A percentile compares a stretch with the other conserved stretches of the same genome.
These are phyloP conservation scores for Heterobasidion irregulare DNA, from an alignment of 1,284 basidiomycete genomes.

Conservation along the genomic window DNA sequence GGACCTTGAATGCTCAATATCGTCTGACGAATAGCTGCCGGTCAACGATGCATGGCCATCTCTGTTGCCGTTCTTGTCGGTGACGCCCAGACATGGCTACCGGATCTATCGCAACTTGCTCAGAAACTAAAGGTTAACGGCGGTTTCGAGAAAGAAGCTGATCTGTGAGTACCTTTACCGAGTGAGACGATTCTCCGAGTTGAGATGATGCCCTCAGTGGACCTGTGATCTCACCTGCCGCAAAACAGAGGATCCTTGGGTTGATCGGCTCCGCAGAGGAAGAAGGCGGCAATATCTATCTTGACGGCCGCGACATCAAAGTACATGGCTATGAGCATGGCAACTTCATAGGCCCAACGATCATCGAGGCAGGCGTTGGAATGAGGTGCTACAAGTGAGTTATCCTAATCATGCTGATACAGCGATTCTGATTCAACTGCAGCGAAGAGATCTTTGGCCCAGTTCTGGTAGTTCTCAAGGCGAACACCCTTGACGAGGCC, in stretches of 20 bases:
- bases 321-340: slow-evolving; percentile 81
- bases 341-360: slow-evolving; percentile 93
- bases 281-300: slow-evolving; percentile 82
- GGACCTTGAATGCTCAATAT: slow-evolving; percentile 18
- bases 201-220: slow-evolving; percentile 30
- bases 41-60: slow-evolving; percentile 94
- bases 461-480: slow-evolving; percentile 74
- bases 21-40: slow-evolving; percentile 68
- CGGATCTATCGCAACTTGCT: slow-evolving; percentile 82
- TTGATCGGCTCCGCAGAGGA: slow-evolving; percentile 78
- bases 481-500: slow-evolving; percentile 87
- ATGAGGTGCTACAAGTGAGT: slow-evolving; percentile 86
- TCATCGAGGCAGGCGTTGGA: slow-evolving; percentile 74
- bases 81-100: slow-evolving; percentile 75
- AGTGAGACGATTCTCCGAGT: no score
- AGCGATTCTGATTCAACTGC: not conserved
- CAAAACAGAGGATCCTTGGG: slow-evolving; percentile 72
- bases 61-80: slow-evolving; percentile 89
- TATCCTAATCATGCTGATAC: not conserved
- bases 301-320: slow-evolving; percentile 75
- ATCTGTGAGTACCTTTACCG: slow-evolving; percentile 54
- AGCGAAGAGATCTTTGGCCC: slow-evolving; percentile 97
- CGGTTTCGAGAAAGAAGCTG: slow-evolving; percentile 84
- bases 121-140: slow-evolving; percentile 79
- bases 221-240: slow-evolving; percentile 86